These are phyloP conservation scores for Cutaneotrichosporon cutaneum DNA, from an alignment of 1,284 basidiomycete species.

Conservation along the genomic window DNA sequence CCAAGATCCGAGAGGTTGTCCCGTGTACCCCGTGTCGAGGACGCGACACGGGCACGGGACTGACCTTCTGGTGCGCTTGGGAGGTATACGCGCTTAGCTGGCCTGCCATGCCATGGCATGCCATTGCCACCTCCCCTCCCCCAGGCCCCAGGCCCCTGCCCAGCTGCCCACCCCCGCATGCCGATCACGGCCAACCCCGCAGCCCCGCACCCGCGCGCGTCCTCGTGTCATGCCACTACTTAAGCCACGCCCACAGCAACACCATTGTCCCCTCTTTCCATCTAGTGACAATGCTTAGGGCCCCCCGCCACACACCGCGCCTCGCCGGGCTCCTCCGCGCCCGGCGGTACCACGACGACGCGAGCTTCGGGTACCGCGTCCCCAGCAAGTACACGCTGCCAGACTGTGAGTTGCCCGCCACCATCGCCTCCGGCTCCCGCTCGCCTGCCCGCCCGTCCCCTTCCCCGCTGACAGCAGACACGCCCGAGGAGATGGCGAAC, in stretches of 20 bases:
- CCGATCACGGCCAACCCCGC: not conserved
- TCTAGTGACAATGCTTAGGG: conserved; percentile 19
- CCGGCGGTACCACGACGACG: conserved; percentile 68
- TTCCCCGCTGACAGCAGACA: conserved; percentile 58
- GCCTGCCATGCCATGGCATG: not conserved
- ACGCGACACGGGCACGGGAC: not conserved
- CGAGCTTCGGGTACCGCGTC: conserved; percentile 73
- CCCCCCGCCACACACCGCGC: conserved; percentile 11
- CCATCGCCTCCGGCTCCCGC: no score
- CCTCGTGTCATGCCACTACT: not conserved
- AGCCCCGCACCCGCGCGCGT: not conserved
- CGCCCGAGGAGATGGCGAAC: conserved; percentile 69
- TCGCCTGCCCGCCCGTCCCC: no score
- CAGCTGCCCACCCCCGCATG: not conserved
- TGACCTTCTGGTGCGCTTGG: no score
- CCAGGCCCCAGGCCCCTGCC: no score
- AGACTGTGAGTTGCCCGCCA: conserved; percentile 69
- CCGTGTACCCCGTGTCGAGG: not conserved
- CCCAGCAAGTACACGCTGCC: conserved; percentile 65
- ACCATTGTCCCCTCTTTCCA: not conserved
- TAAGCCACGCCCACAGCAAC: not conserved
- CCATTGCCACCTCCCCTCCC: no score
- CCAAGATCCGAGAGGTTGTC: not conserved
- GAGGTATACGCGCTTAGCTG: no score
- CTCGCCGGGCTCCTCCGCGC: conserved; percentile 1